Evolutionary conservation across 176 grass and related monocot species (phyloP).

Genomic region (Luzula sylvatica): DNA sequence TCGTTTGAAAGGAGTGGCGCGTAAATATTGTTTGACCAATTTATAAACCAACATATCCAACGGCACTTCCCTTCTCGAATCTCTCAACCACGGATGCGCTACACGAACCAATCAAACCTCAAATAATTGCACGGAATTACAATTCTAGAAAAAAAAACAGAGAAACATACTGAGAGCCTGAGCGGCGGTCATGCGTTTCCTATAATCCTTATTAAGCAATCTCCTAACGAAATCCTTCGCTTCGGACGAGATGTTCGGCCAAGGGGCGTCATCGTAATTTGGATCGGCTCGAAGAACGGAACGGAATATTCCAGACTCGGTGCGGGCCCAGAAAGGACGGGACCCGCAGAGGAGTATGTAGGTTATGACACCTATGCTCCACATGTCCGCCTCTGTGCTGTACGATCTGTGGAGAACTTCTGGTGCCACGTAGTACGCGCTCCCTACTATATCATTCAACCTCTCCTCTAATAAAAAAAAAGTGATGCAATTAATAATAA

Average conservation of each 20-base stretch:
- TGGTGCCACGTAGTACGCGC: conserved; percentile 97
- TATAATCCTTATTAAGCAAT: conserved; percentile 95
- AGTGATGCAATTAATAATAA: background rate
- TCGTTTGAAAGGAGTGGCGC: conserved; percentile 73
- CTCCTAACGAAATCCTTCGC: conserved; percentile 98
- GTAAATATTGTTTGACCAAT: conserved; percentile 70
- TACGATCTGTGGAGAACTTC: conserved; percentile 97
- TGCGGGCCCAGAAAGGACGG: conserved; percentile 96
- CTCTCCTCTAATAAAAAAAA: conserved; percentile 74
- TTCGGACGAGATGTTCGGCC: conserved; percentile 63
- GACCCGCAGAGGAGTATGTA: conserved; percentile 96
- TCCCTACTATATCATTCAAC: conserved; percentile 98
- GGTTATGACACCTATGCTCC: conserved; percentile 95
- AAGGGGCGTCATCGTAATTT: conserved; percentile 81
- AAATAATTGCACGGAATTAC: background rate
- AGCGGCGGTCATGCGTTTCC: conserved; percentile 96
- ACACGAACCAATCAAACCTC: conserved; percentile 1
- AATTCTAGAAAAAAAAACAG: conserved; percentile 13
- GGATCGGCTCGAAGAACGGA: conserved; percentile 94
- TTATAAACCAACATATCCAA: conserved; percentile 80
- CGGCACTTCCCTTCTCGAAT: conserved; percentile 46
- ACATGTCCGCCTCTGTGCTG: conserved; percentile 94
- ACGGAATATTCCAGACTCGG: conserved; percentile 98
- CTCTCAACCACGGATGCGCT: conserved; percentile 94
- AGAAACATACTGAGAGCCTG: conserved; percentile 77